Base-by-base conservation (phyloP, 192 early-diverging fungal genomes). In the Coemansia sp. region DNA sequence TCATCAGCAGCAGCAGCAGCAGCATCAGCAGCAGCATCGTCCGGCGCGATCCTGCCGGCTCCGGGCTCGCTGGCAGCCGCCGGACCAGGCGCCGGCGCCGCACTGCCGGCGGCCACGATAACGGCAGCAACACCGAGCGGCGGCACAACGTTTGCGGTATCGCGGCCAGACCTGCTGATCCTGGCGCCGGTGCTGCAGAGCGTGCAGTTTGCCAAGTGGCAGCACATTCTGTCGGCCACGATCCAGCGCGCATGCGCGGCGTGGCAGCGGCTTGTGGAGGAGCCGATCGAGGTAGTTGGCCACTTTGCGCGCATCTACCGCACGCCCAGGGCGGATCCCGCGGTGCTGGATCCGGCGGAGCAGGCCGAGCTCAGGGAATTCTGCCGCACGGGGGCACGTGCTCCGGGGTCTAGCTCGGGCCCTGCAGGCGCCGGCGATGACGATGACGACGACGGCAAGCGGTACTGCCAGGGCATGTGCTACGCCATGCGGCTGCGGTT, bases 181-280 rank as follows among this genome's bases (percentile, higher is more conserved):
- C 56, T 82, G 64, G 45, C 79, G 44, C 79, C 79, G 7, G 79
- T 74, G 39, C 61, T 82, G 12, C 74, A 82, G 65, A 59, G 46
- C 8, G 49, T 74, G 65, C 79, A 76, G 67, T 82, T 82, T 65
- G 79, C 75, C 16, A 51, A 45, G 61, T 82, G 79, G 74, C 79
- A 82, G 65, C 70, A 82, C 46, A 32, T 82, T 13, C 16, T 82
- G 42, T 39, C 74, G 14, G 61, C 54, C 8, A 61, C 60, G 56
- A 70, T 66, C 14, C 68, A 65, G 68, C 61, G 62, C 1, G 79
- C 79, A 3, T 72, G 74, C 7, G 55, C 68, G 11, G 79, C 79
- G 43, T 82, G 79, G 79, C 74, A 68, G 16, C 71, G 69, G 12
- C 65, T 82, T n/a, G 75, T 76, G 0, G 71, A 76, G 32, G 79